These are phyloP conservation scores for Nicotiana undulata DNA, from an alignment of 257 asterid species.

Conservation along the genomic window DNA sequence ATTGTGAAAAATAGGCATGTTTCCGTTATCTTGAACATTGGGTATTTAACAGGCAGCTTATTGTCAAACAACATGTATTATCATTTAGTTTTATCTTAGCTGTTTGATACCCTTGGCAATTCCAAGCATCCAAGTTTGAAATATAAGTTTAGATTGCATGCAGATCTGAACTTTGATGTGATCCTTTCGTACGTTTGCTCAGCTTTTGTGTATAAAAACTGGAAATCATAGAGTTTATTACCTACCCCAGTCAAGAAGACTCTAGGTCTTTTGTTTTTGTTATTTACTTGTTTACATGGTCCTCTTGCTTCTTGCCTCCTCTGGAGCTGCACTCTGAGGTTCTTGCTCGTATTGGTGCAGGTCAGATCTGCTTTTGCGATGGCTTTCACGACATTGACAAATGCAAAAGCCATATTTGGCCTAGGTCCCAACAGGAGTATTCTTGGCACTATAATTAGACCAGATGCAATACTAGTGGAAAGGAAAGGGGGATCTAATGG, in stretches of 20 bases:
- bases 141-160: neutral
- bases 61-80: neutral
- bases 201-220: neutral
- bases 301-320: neutral
- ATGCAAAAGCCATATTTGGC: slow-evolving; percentile 42
- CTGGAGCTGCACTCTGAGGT: neutral
- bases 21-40: neutral
- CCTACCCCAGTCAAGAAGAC: neutral
- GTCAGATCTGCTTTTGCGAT: slow-evolving; percentile 85
- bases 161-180: neutral
- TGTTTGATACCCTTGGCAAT: neutral
- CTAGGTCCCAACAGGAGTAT: slow-evolving; percentile 69
- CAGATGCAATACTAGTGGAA: slow-evolving; percentile 67
- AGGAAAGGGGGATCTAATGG: slow-evolving; percentile 77
- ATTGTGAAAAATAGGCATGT: neutral
- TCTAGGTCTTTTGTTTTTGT: neutral
- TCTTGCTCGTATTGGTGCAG: slow-evolving; percentile 27
- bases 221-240: neutral
- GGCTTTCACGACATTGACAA: slow-evolving; percentile 69
- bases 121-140: neutral
- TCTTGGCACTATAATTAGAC: slow-evolving; percentile 79
- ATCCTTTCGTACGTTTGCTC: neutral
- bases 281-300: neutral
- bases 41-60: neutral
- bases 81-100: neutral